Base-by-base conservation (phyloP, 345 rosid genomes). In the Pugionium dolabratum region DNA sequence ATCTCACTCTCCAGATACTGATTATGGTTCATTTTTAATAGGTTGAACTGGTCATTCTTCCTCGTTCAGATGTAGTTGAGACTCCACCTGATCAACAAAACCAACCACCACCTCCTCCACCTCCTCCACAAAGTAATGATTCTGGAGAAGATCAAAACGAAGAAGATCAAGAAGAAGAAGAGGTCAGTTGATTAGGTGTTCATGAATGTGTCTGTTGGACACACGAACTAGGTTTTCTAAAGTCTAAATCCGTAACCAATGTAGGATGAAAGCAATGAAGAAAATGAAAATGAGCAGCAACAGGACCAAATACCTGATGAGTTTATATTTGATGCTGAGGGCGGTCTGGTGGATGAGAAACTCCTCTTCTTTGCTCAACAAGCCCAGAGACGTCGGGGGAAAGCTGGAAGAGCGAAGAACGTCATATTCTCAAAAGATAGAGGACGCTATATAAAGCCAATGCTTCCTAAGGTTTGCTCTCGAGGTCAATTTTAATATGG, bases 341-440 rank as follows among this genome's bases (percentile, higher is more conserved):
- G 98, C 27, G 98, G 98, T 53, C 73, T 93, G 79, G 97, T 93
- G 45, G 98, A 93, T 77, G 98, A 93, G 79, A 93, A 90, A 75
- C 96, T 93, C 48, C 91, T 93, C 51, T 85, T 93, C 82, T 93
- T 93, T 82, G 96, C 96, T 64, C 98, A 90, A 76, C 98, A 93
- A 86, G 96, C 92, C 36, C 97, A 85, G 75, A 88, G 89, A 76
- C 90, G 89, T 32, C 49, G 57, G 62, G 98, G 98, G 33, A 88
- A 85, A 81, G 98, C 98, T 77, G 97, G 98, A 64, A 88, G 97
- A 86, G 97, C 98, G 10, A 90, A 93, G 80, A 93, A 93, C 80
- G 85, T 88, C 65, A 93, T 93, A 60, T 90, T 88, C 75, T 93
- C 98, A 1, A 97, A 93, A 86, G 97, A 93, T 59, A 85, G 98